Base-by-base conservation (phyloP, 2,329 filamentous ascomycete species). In the Calonectria henricotiae region DNA sequence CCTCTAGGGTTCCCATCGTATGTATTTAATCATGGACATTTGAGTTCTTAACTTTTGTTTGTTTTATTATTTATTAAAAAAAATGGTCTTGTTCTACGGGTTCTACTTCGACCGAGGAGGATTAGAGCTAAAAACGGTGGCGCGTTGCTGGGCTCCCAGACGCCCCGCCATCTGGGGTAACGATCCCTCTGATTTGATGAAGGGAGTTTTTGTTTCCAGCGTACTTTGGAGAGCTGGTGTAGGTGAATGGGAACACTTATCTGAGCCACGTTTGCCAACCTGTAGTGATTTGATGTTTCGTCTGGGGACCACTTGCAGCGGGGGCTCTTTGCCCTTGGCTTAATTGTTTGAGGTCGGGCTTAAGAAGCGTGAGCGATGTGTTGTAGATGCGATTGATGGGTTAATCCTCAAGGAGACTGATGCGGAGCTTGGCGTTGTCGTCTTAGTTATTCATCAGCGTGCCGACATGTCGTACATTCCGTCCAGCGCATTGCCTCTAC, bases 21-120 rank as follows among this genome's bases (percentile, higher is more conserved):
- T 77, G 74, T 77, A 75, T 77, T 77, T 77, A 77, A 77, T 77
- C 62, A 65, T 67, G 63, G 75, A 76, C 68, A 68, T 77, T 75
- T 41, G 68, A 67, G 67, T 65, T 69, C 75, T 37, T 27, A 43
- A 47, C 30, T 63, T 69, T 51, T 73, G 58, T 32, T 62, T 65
- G 27, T 30, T 7, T 30, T 65, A 7, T 30, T 7, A 5, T 30
- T 30, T 30, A 4, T 67, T 64, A 44, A 67, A 58, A 66, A 44
- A 67, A 58, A 49, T 55, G 37, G 55, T 64, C 63, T 67, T 65
- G 43, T 62, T 41, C 55, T 68, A 67, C 58, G 55, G 60, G 70
- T 69, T 62, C 61, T 69, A 67, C 32, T 72, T 70, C 37, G 15
- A 47, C 46, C 37, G 46, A 41, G 62, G 67, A 46, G 62, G 67